Evolutionary conservation across 139 green algal species (phyloP).

Genomic region (Chlorella sp.): DNA sequence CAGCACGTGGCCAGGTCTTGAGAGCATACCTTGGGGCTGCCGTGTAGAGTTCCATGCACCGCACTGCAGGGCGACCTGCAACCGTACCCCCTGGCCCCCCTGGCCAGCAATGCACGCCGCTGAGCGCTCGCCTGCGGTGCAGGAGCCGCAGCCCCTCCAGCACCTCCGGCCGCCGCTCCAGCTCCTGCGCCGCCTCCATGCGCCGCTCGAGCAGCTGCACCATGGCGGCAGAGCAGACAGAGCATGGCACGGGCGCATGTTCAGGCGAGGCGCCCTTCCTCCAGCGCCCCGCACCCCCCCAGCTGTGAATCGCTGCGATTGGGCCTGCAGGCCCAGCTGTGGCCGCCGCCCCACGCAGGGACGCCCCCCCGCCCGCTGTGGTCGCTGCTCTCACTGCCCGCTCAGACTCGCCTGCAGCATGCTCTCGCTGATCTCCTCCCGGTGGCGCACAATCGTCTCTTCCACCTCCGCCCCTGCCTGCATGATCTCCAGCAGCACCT

Average conservation of each 20-base stretch:
- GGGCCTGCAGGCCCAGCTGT: not conserved
- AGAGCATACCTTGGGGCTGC: too few relatives aligned
- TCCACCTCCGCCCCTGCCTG: conserved; percentile 21
- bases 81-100: too few relatives aligned
- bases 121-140: not conserved
- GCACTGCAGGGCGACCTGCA: too few relatives aligned
- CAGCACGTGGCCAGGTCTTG: too few relatives aligned
- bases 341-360: not conserved
- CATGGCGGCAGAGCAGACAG: not conserved
- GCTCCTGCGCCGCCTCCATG: conserved; percentile 3
- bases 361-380: not conserved
- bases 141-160: conserved; percentile 21
- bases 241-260: not conserved
- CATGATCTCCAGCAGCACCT: conserved; percentile 25
- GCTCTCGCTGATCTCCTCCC: conserved; percentile 5
- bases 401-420: conserved; percentile 8
- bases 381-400: not conserved
- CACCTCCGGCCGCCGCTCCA: conserved; percentile 12
- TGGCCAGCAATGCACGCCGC: too few relatives aligned
- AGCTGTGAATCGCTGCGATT: not conserved
- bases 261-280: not conserved
- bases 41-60: too few relatives aligned
- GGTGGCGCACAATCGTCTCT: conserved; percentile 6
- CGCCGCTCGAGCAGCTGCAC: conserved; percentile 18
- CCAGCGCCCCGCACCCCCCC: not conserved